Evolutionary conservation across 176 grass and related monocot species (phyloP).

Genomic region (Aegilops longissima): DNA sequence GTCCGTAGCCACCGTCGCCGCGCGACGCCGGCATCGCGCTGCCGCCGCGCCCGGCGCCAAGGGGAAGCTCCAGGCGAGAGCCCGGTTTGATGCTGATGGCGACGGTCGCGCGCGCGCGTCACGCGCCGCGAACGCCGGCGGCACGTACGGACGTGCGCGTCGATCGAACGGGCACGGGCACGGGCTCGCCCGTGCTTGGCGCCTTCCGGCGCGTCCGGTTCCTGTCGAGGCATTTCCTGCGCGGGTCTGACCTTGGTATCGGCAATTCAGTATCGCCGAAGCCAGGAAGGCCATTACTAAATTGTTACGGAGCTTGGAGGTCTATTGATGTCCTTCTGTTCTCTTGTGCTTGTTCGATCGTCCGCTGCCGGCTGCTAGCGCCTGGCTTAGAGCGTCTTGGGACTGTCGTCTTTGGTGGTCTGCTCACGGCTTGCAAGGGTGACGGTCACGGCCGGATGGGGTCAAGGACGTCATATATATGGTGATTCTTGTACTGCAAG

Average conservation of each 20-base stretch:
- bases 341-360: slow-evolving; percentile 26
- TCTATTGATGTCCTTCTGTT: slow-evolving; percentile 8
- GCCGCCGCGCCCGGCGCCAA: slow-evolving; percentile 19
- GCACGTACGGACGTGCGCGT: not conserved
- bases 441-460: slow-evolving; percentile 15
- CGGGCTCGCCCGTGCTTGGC: not conserved
- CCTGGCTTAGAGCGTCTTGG: slow-evolving; percentile 22
- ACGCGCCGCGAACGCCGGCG: slow-evolving; percentile 19
- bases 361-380: not conserved
- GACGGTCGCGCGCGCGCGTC: not conserved
- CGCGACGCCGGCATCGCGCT: slow-evolving; percentile 25
- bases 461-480: slow-evolving; percentile 30
- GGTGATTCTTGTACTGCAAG: slow-evolving; percentile 9
- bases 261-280: not conserved
- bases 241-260: slow-evolving; percentile 43
- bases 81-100: no score
- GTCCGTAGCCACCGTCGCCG: slow-evolving; percentile 48
- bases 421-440: slow-evolving; percentile 14
- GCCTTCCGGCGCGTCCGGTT: slow-evolving; percentile 31
- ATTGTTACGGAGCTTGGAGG: not conserved
- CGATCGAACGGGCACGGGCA: no score
- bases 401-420: not conserved
- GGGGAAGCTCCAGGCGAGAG: slow-evolving; percentile 27
- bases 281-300: not conserved
- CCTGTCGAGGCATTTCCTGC: slow-evolving; percentile 55